Evolutionary conservation across 768 basidiomycete genomes (phyloP), one percentile per base, ranked within the genome.

Genomic region (Nevesoporus exiguus): DNA sequence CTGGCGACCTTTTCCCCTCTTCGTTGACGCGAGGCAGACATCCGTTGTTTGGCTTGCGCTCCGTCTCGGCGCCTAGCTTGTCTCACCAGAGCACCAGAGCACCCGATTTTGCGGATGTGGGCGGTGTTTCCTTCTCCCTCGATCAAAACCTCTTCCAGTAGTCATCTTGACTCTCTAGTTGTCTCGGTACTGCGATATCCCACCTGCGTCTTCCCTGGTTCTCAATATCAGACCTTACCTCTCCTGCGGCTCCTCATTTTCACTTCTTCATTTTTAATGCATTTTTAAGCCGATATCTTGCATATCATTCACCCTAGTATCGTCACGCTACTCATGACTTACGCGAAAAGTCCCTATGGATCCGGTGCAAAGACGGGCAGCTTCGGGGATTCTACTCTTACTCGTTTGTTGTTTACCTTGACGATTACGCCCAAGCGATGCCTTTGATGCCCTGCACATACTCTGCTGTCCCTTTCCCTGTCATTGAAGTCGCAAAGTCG

Each of bases 131-230:
- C 36, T 73, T 79, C 48, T 75, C 74, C 33, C 74, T 75, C 36
- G 64, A 76, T 29, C 77, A 77, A 56, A 71, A 74, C 51, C 73
- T 84, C 57, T 75, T 79, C 65, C 79, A 78, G 62, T 84, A 67
- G 76, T 57, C 50, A 56, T 52, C 61, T 49, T 24, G 48, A 59
- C 58, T 57, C 56, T 25, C 27, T 52, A n/a, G n/a, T n/a, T n/a
- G n/a, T n/a, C n/a, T n/a, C n/a, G n/a, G 51, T 30, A 42, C 30
- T 27, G 40, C 46, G 45, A 64, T 49, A 39, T 61, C 62, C 65
- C 7, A 44, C 51, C 60, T 57, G 54, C 30, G 31, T 34, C 49
- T 22, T 41, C 56, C 62, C 63, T 57, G 56, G 59, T 52, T 52
- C 64, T 63, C 58, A 61, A 58, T 52, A 58, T 60, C 59, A 64